Percentiles rank a stretch among this genome's conserved stretches.
Conservation (phyloP, 164 flowering plant genomes). For the Macadamia tetraphylla region DNA sequence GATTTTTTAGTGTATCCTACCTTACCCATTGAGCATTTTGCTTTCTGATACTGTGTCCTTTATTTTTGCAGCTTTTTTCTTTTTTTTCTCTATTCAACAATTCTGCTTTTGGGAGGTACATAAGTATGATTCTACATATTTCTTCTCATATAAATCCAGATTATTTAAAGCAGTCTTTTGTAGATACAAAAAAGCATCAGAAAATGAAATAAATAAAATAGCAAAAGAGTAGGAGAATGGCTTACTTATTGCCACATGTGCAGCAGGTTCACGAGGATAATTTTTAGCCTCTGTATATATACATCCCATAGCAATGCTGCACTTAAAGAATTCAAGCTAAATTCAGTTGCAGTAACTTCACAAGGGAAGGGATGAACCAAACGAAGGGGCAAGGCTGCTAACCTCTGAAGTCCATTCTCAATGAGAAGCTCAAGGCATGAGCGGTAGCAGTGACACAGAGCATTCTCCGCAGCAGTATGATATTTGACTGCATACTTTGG, state of each 20-base stretch:
- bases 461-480: slow-evolving; percentile 99
- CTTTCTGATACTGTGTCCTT: too few relatives aligned
- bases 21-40: too few relatives aligned
- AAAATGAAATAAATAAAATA: background rate
- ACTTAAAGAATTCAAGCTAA: slow-evolving; percentile 19
- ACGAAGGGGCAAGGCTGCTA: slow-evolving; percentile 1
- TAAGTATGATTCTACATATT: too few relatives aligned
- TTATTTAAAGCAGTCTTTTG: too few relatives aligned
- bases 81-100: too few relatives aligned
- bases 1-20: too few relatives aligned
- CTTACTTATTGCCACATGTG: slow-evolving; percentile 98
- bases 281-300: slow-evolving; percentile 92
- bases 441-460: slow-evolving; percentile 94
- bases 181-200: too few relatives aligned
- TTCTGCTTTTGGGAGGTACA: too few relatives aligned
- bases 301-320: slow-evolving; percentile 97
- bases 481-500: slow-evolving; percentile 99
- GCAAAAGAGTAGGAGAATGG: slow-evolving; percentile 13
- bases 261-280: slow-evolving; percentile 99
- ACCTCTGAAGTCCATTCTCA: slow-evolving; percentile 87
- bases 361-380: slow-evolving; percentile 5
- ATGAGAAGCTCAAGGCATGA: slow-evolving; percentile 98
- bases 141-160: too few relatives aligned
- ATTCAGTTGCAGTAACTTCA: slow-evolving; percentile 3
- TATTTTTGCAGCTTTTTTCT: too few relatives aligned